Base-by-base conservation (phyloP, 2,329 filamentous ascomycete species). In the Esteya vermicola region DNA sequence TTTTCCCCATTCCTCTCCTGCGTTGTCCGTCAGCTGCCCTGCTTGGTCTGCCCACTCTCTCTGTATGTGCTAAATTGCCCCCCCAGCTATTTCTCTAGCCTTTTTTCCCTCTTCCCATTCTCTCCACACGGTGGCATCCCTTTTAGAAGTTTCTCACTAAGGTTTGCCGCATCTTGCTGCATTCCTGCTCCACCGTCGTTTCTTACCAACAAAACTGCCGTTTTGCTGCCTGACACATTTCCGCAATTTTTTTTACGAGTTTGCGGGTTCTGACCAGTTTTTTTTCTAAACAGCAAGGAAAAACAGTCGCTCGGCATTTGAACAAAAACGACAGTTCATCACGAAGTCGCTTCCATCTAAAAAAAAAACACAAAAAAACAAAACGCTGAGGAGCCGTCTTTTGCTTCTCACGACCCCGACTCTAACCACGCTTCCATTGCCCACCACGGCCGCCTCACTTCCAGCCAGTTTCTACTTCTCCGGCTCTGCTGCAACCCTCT, bases 401-500 rank as follows among this genome's bases (percentile, higher is more conserved):
- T 6, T 23, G 25, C 33, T 13, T 9, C 30, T 31, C 25, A 19
- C 9, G 14, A 26, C n/a, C 22, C 39, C 27, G 20, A 8, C 39
- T n/a, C 26, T 33, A 19, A 21, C 32, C 20, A 27, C n/a, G 9
- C 42, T 41, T 45, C 47, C 19, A 30, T 54, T 50, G 55, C 54
- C 54, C 54, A 55, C 44, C 52, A 57, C 55, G 55, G 55, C 54
- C 48, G 40, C 47, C 45, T 50, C 50, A 52, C 49, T 45, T 33
- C 39, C 36, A 37, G 42, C 39, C 25, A 36, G 34, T 45, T 38
- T 34, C 18, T 34, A n/a, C 27, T 22, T 41, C 22, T 31, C 18
- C 41, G n/a, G n/a, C n/a, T 49, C 45, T 47, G 46, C 43, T 39
- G 44, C 38, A 43, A 36, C 39, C 25, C 35, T n/a, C n/a, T n/a